Evolutionary conservation across 1,139 yeast species (phyloP).

Genomic region (Nakaseomyces kungkrabaensis): DNA sequence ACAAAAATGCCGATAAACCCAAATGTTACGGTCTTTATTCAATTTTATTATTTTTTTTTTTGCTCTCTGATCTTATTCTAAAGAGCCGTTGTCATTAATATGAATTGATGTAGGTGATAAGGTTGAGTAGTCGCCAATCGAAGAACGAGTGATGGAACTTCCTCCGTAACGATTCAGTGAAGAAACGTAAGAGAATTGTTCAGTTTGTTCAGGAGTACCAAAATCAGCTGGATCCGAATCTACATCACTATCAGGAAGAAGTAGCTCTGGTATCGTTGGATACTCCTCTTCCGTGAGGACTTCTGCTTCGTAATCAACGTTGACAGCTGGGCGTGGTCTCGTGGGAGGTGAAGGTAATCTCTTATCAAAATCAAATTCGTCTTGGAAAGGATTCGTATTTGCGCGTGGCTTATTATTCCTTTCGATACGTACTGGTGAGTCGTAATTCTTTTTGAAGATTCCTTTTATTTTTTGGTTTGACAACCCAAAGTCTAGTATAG

Average conservation of each 20-base stretch:
- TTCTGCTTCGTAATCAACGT: not conserved
- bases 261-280: not conserved
- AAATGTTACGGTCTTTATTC: not conserved
- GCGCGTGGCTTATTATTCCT: not conserved
- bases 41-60: not conserved
- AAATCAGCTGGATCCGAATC: not conserved
- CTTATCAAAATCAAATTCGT: conserved; percentile 7
- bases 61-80: not conserved
- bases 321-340: not conserved
- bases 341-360: conserved; percentile 1
- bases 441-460: not conserved
- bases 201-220: not conserved
- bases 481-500: not conserved
- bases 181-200: conserved; percentile 1
- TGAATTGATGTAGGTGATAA: conserved; percentile 1
- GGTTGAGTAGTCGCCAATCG: not conserved
- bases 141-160: not conserved
- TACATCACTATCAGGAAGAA: not conserved
- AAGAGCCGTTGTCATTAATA: not conserved
- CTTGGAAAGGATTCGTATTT: conserved; percentile 6
- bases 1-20: not conserved
- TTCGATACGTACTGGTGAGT: not conserved
- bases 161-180: conserved; percentile 1
- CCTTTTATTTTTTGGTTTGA: conserved; percentile 1
- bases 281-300: not conserved